Base-by-base conservation (phyloP, 495 filamentous ascomycete species). In the Penicillium odoratum region DNA sequence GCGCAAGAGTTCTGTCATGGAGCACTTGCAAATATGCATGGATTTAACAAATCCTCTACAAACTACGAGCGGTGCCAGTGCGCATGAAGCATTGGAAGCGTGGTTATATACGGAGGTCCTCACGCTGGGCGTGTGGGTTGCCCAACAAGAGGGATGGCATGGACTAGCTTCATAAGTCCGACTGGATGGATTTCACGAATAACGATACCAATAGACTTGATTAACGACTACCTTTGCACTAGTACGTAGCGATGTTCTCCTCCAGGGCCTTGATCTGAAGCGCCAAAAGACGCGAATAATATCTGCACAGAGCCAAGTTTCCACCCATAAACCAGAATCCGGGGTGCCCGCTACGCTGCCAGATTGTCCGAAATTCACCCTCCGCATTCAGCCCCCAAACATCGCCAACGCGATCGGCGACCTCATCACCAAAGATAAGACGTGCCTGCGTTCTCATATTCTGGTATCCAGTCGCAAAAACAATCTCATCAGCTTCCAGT, bases 241-340 rank as follows among this genome's bases (percentile, higher is more conserved):
- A 66, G 51, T 73, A 75, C 16, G 58, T 62, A 44, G 56, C 70
- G 51, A 83, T 33, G 0, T 83, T 85, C 58, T 79, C 79, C 60
- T 91, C 79, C 40, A 81, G 61, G 0, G 79, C 89, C 70, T 88
- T 88, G 44, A 93, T 88, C 78, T 92, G 89, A 70, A 95, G 65
- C 25, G 89, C 91, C 69, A 93, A 61, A 42, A 90, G 52, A 45
- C 82, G 80, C 11, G 88, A 91, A 55, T 80, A 91, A 60, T 87
- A 91, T 58, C 92, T 79, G 51, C 85, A 87, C 55, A 93, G 63
- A 13, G 87, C 88, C 26, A 94, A 68, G 71, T 90, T 93, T 0
- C 91, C 91, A 0, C 90, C 91, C 74, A 92, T 89, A 67, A 90
- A 87, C 90, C 90, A 96, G 53, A 93, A 85, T 0, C 88, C 88